phyloP scores from a whole-genome alignment of 768 basidiomycete genomes.

The Mycena belliarum region DNA sequence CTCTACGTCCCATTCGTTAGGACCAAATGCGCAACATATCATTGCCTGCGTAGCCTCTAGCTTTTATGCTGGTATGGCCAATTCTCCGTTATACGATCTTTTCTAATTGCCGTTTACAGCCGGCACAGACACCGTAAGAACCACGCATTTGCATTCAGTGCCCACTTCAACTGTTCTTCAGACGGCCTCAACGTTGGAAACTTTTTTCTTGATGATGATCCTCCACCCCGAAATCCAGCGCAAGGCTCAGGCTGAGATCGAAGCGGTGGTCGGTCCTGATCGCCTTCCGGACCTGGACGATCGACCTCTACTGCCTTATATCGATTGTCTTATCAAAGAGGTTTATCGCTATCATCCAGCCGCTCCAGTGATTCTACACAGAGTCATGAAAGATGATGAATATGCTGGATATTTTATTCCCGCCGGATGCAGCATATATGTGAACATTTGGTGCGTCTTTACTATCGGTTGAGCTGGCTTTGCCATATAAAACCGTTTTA shows the following conservation, averaged over 20 bases:
- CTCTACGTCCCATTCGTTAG: no score
- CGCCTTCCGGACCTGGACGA: conserved; percentile 31
- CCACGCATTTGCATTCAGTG: neutral
- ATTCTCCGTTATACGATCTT: no score
- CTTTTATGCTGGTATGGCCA: no score
- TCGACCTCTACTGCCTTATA: conserved; percentile 32
- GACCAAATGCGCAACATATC: no score
- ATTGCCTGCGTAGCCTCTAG: no score
- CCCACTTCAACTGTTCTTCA: conserved; percentile 22
- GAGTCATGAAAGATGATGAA: conserved; percentile 46
- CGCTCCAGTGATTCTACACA: conserved; percentile 33
- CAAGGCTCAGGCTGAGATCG: conserved; percentile 43
- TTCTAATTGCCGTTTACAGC: no score
- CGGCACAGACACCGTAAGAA: conserved; percentile 36
- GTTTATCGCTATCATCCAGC: conserved; percentile 42
- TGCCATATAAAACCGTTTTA: no score
- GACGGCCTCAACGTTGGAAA: conserved; percentile 48
- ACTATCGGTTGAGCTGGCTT: no score
- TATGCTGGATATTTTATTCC: conserved; percentile 49
- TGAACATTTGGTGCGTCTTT: conserved; percentile 35
- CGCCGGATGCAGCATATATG: conserved; percentile 43
- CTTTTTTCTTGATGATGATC: conserved; percentile 51
- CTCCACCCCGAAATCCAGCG: conserved; percentile 43
- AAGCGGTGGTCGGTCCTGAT: conserved; percentile 33
- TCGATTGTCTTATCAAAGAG: conserved; percentile 41